Conservation (phyloP, 202 grass and related monocot genomes). For the Zoysia matrella region DNA sequence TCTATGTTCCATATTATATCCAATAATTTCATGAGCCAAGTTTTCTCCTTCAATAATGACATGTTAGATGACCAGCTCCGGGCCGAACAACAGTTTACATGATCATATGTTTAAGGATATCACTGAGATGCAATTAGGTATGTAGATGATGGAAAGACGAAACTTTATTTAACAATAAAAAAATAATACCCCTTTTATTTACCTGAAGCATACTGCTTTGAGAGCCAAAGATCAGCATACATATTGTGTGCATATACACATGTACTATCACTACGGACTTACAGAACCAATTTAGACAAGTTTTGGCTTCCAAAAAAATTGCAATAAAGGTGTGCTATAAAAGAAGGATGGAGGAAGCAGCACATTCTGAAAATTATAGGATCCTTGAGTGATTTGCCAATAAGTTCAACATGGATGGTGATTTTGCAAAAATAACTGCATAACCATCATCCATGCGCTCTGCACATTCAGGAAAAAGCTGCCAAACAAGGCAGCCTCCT, state of each 20-base stretch:
- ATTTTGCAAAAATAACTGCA: conserved; percentile 67
- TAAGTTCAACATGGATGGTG: conserved; percentile 53
- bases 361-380: conserved; percentile 44
- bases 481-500: conserved; percentile 83
- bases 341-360: conserved; percentile 1
- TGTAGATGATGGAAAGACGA: background rate
- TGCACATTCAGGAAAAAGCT: conserved; percentile 77
- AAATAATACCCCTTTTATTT: background rate
- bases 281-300: conserved; percentile 8
- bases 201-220: background rate
- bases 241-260: background rate
- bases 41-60: background rate
- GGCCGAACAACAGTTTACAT: background rate
- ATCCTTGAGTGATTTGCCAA: conserved; percentile 56
- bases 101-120: background rate
- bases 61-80: background rate
- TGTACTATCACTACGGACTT: no score
- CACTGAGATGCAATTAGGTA: background rate
- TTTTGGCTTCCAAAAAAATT: conserved; percentile 15
- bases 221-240: background rate
- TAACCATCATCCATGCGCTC: conserved; percentile 94
- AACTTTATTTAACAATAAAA: background rate
- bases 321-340: background rate
- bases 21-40: background rate
- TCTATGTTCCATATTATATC: no score